phyloP scores from a whole-genome alignment of 2,329 filamentous ascomycete genomes.

The Aureobasidium namibiae region DNA sequence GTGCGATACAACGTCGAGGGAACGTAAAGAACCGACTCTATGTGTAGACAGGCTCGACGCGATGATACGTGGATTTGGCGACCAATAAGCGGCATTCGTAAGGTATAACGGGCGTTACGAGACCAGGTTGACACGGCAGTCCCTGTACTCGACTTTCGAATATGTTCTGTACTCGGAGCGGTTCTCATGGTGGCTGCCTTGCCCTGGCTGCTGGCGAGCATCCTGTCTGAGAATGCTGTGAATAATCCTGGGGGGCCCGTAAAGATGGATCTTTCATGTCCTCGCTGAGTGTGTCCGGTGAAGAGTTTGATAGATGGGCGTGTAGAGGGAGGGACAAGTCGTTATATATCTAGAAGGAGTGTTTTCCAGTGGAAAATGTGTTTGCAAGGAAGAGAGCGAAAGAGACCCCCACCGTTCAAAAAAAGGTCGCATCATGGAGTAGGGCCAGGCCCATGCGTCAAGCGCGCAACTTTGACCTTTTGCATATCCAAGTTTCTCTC shows the following conservation, averaged over 20 bases:
- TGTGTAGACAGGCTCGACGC: neutral
- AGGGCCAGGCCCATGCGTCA: neutral
- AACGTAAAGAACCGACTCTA: neutral
- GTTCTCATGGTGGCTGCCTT: constrained; percentile 10
- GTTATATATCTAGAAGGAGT: neutral
- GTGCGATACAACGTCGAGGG: neutral
- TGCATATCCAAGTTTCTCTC: neutral
- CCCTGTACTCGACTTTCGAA: neutral
- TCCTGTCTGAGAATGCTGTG: constrained; percentile 10
- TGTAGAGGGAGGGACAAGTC: neutral
- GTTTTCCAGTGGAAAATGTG: neutral
- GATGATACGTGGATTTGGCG: neutral
- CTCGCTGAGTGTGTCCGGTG: neutral
- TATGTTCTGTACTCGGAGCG: neutral
- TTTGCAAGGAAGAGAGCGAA: neutral
- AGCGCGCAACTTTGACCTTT: neutral
- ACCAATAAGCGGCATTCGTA: neutral
- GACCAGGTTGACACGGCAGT: neutral
- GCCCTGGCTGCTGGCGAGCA: neutral
- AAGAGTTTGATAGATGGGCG: too few species aligned
- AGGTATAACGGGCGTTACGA: constrained; percentile 1
- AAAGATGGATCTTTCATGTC: constrained; percentile 13
- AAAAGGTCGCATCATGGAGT: neutral
- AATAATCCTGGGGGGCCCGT: neutral
- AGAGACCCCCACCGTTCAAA: neutral